Conservation (phyloP, 441 rosid genomes). For the Croton setiger region DNA sequence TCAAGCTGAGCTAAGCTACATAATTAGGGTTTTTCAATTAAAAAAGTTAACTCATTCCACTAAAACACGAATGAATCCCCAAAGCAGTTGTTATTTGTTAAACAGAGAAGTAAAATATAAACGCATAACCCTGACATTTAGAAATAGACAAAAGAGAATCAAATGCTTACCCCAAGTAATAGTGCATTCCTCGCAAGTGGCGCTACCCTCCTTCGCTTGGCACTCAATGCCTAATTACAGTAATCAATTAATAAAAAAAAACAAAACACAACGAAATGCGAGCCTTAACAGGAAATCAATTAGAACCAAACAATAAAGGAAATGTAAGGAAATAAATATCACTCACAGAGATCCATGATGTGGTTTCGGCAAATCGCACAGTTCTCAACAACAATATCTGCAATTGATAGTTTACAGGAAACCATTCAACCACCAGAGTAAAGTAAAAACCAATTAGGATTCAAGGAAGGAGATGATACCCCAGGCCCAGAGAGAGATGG, state of each 20-base stretch:
- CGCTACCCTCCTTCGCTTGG: slow-evolving; percentile 92
- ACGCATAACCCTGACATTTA: no score
- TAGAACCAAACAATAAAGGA: neutral
- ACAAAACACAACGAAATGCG: neutral
- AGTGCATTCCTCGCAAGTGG: slow-evolving; percentile 95
- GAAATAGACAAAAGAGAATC: neutral
- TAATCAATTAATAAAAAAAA: slow-evolving; percentile 3
- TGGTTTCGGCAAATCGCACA: slow-evolving; percentile 91
- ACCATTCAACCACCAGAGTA: neutral
- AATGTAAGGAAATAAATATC: neutral
- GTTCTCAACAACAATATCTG: slow-evolving; percentile 85
- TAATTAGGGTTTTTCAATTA: no score
- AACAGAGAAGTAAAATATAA: neutral
- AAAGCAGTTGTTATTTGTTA: neutral
- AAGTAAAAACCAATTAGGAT: neutral
- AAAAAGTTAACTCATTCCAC: neutral
- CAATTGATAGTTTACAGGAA: slow-evolving; percentile 14
- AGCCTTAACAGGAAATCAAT: neutral
- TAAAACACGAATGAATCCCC: neutral
- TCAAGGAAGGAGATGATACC: slow-evolving; percentile 33
- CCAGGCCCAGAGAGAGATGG: slow-evolving; percentile 96
- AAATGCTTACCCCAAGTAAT: slow-evolving; percentile 76
- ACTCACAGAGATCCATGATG: slow-evolving; percentile 90
- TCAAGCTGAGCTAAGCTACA: neutral
- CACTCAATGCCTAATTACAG: slow-evolving; percentile 75